Evolutionary conservation across 148 eudicot genomes (phyloP), one percentile per base, ranked within the genome.

Genomic region (Bassia scoparia): DNA sequence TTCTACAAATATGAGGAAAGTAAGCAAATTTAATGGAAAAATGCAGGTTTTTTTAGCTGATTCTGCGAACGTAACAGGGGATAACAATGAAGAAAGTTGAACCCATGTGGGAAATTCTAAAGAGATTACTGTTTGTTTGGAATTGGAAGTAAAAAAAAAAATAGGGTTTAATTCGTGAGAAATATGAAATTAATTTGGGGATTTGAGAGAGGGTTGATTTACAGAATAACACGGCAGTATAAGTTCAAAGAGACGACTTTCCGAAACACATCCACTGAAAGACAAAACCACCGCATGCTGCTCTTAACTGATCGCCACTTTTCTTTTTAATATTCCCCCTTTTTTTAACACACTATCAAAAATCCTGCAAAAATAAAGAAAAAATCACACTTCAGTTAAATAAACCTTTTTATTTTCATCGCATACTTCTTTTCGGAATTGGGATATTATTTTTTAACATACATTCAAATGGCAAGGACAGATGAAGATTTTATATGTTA

Each of bases 161-260:
- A 21, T 46, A 7, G 11, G 46, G 29, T 50, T 12, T 24, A 52
- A 24, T 27, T 61, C 21, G 23, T 34, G 24, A 16, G 38, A 67
- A 21, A 9, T n/a, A 4, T 41, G 46, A 41, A 41, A 41, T 41
- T 41, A 48, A 66, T 24, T 24, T 43, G 23, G 58, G 26, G 33
- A 30, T 24, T 74, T 20, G 15, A 61, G 43, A 68, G 43, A 31
- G 60, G 49, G 23, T 31, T 17, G 63, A 35, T 75, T 83, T 92
- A 92, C 79, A 92, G 93, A 83, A 92, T 90, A 34, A 93, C 96
- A 60, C 87, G 92, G 77, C 98, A 94, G 58, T 87, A 89, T 80
- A 90, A 71, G 76, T 93, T 87, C 83, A 90, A 77, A 48, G 90
- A 86, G 76, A 85, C 72, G 37, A 85, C 87, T 88, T 86, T 88